Percentiles rank a stretch among this genome's conserved stretches.
phyloP scores from a whole-genome alignment of 2,329 filamentous ascomycete genomes.

The Fulvia fulva region DNA sequence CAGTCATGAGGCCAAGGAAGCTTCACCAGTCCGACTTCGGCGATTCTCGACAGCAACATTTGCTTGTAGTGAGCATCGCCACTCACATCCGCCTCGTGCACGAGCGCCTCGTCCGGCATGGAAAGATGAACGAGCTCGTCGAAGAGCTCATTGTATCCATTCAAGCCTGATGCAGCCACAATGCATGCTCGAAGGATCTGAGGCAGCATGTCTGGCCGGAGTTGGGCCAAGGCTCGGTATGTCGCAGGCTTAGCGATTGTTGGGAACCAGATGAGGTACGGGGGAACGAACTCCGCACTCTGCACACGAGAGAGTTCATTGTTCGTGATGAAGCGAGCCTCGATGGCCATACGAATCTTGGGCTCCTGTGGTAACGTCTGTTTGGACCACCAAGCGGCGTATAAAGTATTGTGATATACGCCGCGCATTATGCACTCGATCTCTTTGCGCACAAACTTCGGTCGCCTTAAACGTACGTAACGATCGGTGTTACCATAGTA shows the following conservation, averaged over 20 bases:
- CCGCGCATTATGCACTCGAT: slow-evolving; percentile 31
- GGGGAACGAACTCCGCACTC: background rate
- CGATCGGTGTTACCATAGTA: slow-evolving; percentile 41
- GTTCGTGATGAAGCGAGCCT: slow-evolving; percentile 33
- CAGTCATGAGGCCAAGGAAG: background rate
- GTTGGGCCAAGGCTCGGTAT: slow-evolving; percentile 11
- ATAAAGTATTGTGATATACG: slow-evolving; percentile 38
- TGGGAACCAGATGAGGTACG: slow-evolving; percentile 24
- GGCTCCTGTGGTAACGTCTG: background rate
- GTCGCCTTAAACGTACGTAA: slow-evolving; percentile 36
- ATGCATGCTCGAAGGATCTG: slow-evolving; percentile 20
- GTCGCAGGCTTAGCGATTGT: slow-evolving; percentile 9
- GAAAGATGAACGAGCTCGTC: slow-evolving; percentile 4
- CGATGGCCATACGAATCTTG: slow-evolving; percentile 18
- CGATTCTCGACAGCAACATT: background rate
- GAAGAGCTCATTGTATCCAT: slow-evolving; percentile 13
- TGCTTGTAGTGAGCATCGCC: slow-evolving; percentile 1
- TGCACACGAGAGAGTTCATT: slow-evolving; percentile 24
- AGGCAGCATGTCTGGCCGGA: slow-evolving; percentile 13
- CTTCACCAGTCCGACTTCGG: slow-evolving; percentile 1
- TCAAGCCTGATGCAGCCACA: background rate
- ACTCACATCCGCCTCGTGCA: background rate
- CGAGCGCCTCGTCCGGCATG: slow-evolving; percentile 7
- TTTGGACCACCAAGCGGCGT: slow-evolving; percentile 35
- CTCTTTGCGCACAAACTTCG: slow-evolving; percentile 27